Percentiles rank a stretch among this genome's conserved stretches.
phyloP scores from a whole-genome alignment of 2,329 filamentous ascomycete genomes.

The Claviceps pusilla region DNA sequence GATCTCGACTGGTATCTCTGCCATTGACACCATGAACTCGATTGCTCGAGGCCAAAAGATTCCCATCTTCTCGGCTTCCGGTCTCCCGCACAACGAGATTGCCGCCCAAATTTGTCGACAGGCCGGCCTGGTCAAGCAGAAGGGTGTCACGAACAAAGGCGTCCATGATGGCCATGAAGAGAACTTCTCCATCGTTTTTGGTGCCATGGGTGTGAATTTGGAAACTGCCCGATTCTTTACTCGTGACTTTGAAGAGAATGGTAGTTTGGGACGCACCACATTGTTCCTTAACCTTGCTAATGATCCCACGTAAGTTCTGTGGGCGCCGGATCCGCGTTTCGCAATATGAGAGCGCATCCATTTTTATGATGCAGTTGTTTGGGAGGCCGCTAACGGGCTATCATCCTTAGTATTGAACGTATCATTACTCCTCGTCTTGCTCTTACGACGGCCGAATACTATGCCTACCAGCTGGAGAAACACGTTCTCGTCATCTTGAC shows the following conservation, averaged over 20 bases:
- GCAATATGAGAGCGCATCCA: not conserved
- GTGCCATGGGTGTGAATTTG: constrained; percentile 99
- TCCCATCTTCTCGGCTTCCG: constrained; percentile 94
- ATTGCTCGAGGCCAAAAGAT: constrained; percentile 99
- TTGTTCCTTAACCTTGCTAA: constrained; percentile 98
- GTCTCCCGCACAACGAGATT: constrained; percentile 98
- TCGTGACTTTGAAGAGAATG: constrained; percentile 96
- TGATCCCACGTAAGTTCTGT: constrained; percentile 69
- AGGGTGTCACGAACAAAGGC: constrained; percentile 76
- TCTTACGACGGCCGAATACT: constrained; percentile 97
- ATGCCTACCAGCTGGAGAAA: constrained; percentile 99
- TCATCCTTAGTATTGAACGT: constrained; percentile 69
- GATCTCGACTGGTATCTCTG: constrained; percentile 98
- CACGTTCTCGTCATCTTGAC: constrained; percentile 98
- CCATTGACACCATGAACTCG: constrained; percentile 96
- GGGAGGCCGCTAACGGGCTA: not conserved
- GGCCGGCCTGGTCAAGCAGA: constrained; percentile 70
- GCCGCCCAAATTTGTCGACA: constrained; percentile 97
- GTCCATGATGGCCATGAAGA: constrained; percentile 94
- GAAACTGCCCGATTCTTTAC: constrained; percentile 98
- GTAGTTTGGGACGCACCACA: constrained; percentile 90
- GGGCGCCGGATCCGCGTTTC: not conserved
- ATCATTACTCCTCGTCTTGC: constrained; percentile 98
- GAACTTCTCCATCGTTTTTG: constrained; percentile 99
- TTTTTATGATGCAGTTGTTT: not conserved